Conservation (phyloP, 768 basidiomycete genomes). For the Rickenella mellea region DNA sequence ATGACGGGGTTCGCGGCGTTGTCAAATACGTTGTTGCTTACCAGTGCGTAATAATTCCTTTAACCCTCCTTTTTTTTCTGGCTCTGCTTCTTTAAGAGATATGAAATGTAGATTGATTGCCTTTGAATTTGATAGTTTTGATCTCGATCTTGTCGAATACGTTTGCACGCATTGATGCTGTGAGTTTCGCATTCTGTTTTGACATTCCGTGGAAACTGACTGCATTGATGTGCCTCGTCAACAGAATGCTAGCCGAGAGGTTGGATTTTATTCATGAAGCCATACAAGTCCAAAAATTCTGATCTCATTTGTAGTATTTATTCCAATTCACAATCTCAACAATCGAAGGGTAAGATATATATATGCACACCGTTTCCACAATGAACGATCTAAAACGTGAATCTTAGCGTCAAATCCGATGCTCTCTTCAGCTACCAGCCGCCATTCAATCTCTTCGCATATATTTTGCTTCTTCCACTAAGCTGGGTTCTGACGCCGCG, state of each 20-base stretch:
- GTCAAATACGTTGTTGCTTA: slow-evolving; percentile 69
- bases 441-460: slow-evolving; percentile 80
- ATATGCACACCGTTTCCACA: not conserved
- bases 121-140: slow-evolving; percentile 36
- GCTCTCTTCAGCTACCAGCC: slow-evolving; percentile 89
- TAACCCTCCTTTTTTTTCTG: not conserved
- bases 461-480: slow-evolving; percentile 69
- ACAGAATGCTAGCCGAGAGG: slow-evolving; percentile 55
- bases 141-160: slow-evolving; percentile 91
- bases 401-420: slow-evolving; percentile 70
- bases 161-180: slow-evolving; percentile 65
- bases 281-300: not conserved
- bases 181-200: slow-evolving; percentile 17
- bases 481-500: slow-evolving; percentile 70
- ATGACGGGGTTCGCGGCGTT: slow-evolving; percentile 77
- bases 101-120: too few species aligned
- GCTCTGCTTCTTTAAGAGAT: slow-evolving; percentile 1
- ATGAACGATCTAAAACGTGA: slow-evolving; percentile 5
- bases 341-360: slow-evolving; percentile 64
- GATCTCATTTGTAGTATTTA: slow-evolving; percentile 45
- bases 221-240: not conserved
- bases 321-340: slow-evolving; percentile 84
- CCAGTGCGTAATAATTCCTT: slow-evolving; percentile 42
- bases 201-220: not conserved
- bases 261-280: slow-evolving; percentile 12